Percentiles rank a stretch among this genome's conserved stretches.
Conservation (phyloP, 257 asterid species). For the Plantago elongata region DNA sequence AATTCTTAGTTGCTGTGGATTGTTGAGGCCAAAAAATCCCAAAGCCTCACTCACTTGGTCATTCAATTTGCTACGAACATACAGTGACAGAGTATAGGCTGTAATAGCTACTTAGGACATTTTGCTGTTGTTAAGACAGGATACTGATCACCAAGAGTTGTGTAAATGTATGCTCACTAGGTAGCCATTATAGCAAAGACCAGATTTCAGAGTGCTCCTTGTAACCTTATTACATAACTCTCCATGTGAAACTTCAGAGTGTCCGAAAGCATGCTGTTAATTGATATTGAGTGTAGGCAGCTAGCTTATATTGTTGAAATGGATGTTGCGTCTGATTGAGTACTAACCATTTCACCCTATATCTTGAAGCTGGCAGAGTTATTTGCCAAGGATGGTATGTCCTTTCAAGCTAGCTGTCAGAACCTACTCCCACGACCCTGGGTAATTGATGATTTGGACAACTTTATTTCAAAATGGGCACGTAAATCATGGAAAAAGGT, state of each 20-base stretch:
- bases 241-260: slow-evolving; percentile 12
- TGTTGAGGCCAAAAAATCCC: no score
- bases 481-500: slow-evolving; percentile 77
- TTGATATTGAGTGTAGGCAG: slow-evolving; percentile 2
- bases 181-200: no score
- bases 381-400: slow-evolving; percentile 91
- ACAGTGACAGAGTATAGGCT: no score
- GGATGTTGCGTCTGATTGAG: slow-evolving; percentile 18
- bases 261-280: background rate
- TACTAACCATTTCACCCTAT: slow-evolving; percentile 12
- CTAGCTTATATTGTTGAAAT: slow-evolving; percentile 10
- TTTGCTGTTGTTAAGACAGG: no score
- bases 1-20: no score
- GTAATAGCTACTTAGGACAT: no score
- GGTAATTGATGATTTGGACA: slow-evolving; percentile 93
- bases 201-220: slow-evolving; percentile 2
- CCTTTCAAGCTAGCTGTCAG: slow-evolving; percentile 93
- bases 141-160: no score
- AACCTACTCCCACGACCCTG: slow-evolving; percentile 94
- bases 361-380: slow-evolving; percentile 83
- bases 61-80: no score
- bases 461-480: slow-evolving; percentile 62
- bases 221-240: background rate
- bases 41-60: no score
- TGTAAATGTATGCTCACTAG: no score